Evolutionary conservation across 306 rosid species (phyloP).

Genomic region (Vicia villosa): DNA sequence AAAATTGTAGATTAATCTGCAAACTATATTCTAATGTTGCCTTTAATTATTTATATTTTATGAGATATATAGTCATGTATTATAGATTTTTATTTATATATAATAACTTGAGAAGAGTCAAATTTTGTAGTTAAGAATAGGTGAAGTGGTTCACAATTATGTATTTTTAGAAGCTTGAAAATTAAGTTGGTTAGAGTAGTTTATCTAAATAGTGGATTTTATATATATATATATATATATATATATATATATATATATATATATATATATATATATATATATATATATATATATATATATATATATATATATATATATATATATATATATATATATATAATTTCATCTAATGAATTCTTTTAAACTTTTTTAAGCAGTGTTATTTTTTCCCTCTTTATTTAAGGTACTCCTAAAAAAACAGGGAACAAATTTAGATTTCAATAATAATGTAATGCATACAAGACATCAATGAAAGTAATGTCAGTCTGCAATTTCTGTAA

Average conservation of each 20-base stretch:
- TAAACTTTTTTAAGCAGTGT: too few relatives aligned
- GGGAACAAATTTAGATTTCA: not conserved
- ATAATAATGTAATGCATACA: not conserved
- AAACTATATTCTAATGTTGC: not conserved
- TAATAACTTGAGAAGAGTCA: not conserved
- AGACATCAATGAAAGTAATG: not conserved
- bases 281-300: too few relatives aligned
- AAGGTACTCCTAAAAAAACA: too few relatives aligned
- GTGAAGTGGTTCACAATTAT: not conserved
- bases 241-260: too few relatives aligned
- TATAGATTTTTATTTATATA: not conserved
- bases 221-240: too few relatives aligned
- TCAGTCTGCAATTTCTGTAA: constrained; percentile 2
- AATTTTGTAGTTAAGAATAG: not conserved
- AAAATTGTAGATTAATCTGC: not conserved
- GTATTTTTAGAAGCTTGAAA: not conserved
- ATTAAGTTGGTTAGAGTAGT: not conserved
- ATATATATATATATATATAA: too few relatives aligned
- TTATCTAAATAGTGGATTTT: too few relatives aligned
- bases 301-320: too few relatives aligned
- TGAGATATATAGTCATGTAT: not conserved
- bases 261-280: too few relatives aligned
- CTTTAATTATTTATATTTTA: not conserved
- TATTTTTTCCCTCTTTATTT: too few relatives aligned
- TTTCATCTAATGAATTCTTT: too few relatives aligned